Evolutionary conservation across 805 yeast species (phyloP).

Genomic region (Starmerella asiatica): DNA sequence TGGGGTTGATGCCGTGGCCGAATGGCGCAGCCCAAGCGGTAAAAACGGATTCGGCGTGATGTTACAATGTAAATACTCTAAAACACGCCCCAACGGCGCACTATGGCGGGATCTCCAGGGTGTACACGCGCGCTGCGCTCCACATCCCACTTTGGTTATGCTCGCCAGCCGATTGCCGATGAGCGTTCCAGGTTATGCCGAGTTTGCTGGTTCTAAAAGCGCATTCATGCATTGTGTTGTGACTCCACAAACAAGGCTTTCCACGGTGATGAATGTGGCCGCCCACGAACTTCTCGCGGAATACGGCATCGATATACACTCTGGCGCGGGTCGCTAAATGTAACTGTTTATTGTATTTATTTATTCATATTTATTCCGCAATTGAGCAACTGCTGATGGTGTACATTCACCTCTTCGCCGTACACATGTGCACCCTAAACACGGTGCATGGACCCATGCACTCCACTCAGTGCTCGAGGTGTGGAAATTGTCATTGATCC

Average conservation of each 20-base stretch:
- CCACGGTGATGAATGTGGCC: neutral
- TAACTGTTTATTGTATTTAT: too few species aligned
- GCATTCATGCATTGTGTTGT: neutral
- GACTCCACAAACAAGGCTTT: neutral
- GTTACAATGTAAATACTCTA: neutral
- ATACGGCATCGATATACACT: too few species aligned
- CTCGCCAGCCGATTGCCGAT: neutral
- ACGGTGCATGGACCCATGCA: too few species aligned
- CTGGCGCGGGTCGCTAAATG: too few species aligned
- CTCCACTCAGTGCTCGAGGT: too few species aligned
- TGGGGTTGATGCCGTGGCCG: neutral
- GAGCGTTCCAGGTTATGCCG: neutral
- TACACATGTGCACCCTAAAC: too few species aligned
- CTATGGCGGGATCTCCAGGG: neutral
- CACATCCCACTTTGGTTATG: neutral
- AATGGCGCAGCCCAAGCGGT: neutral
- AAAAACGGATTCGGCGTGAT: neutral
- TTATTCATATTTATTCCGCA: too few species aligned
- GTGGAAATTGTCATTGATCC: too few species aligned
- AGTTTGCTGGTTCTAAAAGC: neutral
- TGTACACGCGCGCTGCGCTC: neutral
- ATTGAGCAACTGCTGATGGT: too few species aligned
- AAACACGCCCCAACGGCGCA: neutral
- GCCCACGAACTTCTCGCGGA: neutral
- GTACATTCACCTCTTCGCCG: too few species aligned